Evolutionary conservation across 1,139 yeast genomes (phyloP).

Genomic region (Yamadazyma triangularis): DNA sequence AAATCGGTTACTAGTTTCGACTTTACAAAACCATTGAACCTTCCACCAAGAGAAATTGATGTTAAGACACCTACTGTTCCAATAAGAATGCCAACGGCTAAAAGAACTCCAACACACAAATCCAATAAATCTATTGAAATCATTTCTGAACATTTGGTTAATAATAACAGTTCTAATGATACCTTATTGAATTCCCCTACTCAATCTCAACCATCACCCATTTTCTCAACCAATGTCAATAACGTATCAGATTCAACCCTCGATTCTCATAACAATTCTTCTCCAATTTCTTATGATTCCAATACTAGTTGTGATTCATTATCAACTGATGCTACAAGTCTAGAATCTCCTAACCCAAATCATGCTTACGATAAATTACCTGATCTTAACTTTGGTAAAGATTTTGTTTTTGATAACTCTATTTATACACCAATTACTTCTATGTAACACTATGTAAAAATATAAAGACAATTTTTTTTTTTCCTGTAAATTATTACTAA

Average conservation of each 20-base stretch:
- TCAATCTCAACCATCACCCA: neutral
- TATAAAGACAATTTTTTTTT: too few species aligned
- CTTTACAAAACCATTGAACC: conserved; percentile 19
- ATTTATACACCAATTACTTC: neutral
- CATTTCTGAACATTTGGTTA: neutral
- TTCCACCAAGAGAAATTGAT: too few species aligned
- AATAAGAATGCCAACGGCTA: conserved; percentile 1
- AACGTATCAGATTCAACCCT: neutral
- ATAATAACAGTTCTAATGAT: conserved; percentile 14
- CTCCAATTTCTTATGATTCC: conserved; percentile 7
- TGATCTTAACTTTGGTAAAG: conserved; percentile 8
- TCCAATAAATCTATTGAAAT: conserved; percentile 3
- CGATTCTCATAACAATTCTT: neutral
- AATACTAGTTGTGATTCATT: conserved; percentile 7
- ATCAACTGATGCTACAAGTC: conserved; percentile 7
- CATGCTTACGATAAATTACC: conserved; percentile 2
- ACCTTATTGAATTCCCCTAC: conserved; percentile 14
- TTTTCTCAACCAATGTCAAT: conserved; percentile 3
- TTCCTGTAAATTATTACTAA: too few species aligned
- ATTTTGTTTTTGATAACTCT: conserved; percentile 6
- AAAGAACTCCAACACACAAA: neutral
- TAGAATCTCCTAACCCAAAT: conserved; percentile 2
- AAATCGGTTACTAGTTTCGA: conserved; percentile 8
- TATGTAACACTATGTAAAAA: neutral
- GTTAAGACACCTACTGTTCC: too few species aligned